These are phyloP conservation scores for Metschnikowia cerradonensis DNA, from an alignment of 805 yeast species.

Conservation along the genomic window DNA sequence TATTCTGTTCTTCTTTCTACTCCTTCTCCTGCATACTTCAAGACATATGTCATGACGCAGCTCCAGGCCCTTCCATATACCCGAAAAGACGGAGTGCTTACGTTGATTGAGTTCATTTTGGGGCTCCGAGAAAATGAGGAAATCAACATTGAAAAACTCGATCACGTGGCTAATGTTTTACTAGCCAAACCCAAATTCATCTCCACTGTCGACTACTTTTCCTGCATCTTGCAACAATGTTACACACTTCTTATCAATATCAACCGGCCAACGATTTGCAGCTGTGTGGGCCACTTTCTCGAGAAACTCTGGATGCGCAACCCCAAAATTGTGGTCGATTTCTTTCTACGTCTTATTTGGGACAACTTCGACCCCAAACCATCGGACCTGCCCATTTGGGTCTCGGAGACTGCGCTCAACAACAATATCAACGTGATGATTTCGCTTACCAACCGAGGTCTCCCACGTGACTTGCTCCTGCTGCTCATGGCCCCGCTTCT, in stretches of 20 bases:
- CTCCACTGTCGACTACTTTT: slow-evolving; percentile 48
- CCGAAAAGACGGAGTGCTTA: slow-evolving; percentile 58
- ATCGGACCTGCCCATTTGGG: slow-evolving; percentile 22
- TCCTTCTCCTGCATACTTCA: slow-evolving; percentile 44
- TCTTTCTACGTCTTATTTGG: slow-evolving; percentile 53
- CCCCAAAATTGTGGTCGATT: slow-evolving; percentile 50
- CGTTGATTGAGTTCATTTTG: slow-evolving; percentile 70
- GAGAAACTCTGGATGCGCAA: slow-evolving; percentile 50
- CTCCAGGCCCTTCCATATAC: slow-evolving; percentile 57
- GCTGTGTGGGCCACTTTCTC: slow-evolving; percentile 53
- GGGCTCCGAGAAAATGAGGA: slow-evolving; percentile 75
- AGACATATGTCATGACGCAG: slow-evolving; percentile 41
- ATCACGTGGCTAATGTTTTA: slow-evolving; percentile 62
- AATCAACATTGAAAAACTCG: slow-evolving; percentile 60
- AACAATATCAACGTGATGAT: slow-evolving; percentile 63
- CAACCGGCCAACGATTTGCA: slow-evolving; percentile 57
- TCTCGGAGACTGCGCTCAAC: slow-evolving; percentile 49
- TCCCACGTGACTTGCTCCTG: slow-evolving; percentile 22
- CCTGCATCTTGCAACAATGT: slow-evolving; percentile 59
- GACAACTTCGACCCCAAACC: slow-evolving; percentile 34
- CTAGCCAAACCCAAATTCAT: slow-evolving; percentile 57
- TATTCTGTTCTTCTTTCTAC: slow-evolving; percentile 57
- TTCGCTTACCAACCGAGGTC: slow-evolving; percentile 48
- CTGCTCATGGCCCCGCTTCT: slow-evolving; percentile 30
- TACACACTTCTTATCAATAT: slow-evolving; percentile 53